phyloP scores from a whole-genome alignment of 2,329 filamentous ascomycete species.

The Gyromitra esculenta region DNA sequence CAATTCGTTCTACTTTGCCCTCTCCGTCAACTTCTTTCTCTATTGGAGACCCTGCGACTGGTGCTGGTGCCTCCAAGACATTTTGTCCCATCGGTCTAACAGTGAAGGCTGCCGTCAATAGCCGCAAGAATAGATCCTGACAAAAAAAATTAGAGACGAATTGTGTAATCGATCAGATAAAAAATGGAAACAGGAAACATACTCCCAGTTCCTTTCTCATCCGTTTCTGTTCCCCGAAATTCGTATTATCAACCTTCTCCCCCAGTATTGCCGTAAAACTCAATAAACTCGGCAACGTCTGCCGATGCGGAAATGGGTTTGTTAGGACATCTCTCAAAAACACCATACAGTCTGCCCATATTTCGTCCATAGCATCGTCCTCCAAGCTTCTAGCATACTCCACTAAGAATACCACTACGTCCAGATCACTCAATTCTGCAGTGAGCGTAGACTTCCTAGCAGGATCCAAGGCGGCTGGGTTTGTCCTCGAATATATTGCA shows the following conservation, averaged over 20 bases:
- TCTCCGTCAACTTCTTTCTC: conserved; percentile 62
- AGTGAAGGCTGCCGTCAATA: conserved; percentile 93
- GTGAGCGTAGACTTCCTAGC: conserved; percentile 87
- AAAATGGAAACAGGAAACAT: conserved; percentile 11
- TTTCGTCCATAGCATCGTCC: conserved; percentile 97
- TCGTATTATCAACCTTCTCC: conserved; percentile 91
- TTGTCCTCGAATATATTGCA: conserved; percentile 92
- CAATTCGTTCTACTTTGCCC: conserved; percentile 55
- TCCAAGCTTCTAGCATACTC: conserved; percentile 90
- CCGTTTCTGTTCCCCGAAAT: conserved; percentile 58
- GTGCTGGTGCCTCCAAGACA: conserved; percentile 65
- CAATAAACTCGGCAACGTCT: conserved; percentile 84
- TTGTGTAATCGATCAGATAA: neutral
- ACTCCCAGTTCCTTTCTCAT: conserved; percentile 58
- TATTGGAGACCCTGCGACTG: conserved; percentile 61
- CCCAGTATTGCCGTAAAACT: conserved; percentile 90
- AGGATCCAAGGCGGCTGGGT: conserved; percentile 79
- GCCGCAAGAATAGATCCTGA: conserved; percentile 85
- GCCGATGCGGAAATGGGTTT: conserved; percentile 93
- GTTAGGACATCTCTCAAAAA: conserved; percentile 89
- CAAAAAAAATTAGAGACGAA: conserved; percentile 21
- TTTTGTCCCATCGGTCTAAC: conserved; percentile 79
- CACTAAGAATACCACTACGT: conserved; percentile 87
- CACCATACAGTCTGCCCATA: conserved; percentile 92
- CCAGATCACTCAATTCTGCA: conserved; percentile 81